Evolutionary conservation across 1,284 basidiomycete species (phyloP), one percentile per base, ranked within the genome.

Genomic region (Hemileia vastatrix): DNA sequence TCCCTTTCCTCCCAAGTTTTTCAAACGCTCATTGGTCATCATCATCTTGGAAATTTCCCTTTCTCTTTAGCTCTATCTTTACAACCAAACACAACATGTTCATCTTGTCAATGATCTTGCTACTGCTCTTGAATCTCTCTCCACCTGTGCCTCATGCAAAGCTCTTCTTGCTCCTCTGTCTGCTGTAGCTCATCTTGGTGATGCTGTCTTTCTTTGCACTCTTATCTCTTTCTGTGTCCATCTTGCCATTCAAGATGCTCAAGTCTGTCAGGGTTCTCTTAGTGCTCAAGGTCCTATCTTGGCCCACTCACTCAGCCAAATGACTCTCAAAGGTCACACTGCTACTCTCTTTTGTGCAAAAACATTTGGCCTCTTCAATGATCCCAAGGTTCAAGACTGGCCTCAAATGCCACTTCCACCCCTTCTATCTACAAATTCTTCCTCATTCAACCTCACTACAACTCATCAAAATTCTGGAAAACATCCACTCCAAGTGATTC

Each of bases 271-370:
- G 52, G 83, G 83, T 21, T 73, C 79, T 1, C 71, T 84, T 47
- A 72, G 67, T 1, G 72, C 78, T 36, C 80, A 82, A 70, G 83
- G 80, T 2, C 83, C 83, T 8, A 81, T 84, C 66, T 73, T 85
- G 33, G 82, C 83, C 0, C 80, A 84, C 65, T 79, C 79, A 60
- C 72, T 85, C 21, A 79, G 83, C 9, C 74, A 74, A 19, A 83
- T 84, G 68, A 77, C 77, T 19, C 67, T 78, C 9, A 71, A 76
- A 11, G 79, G 80, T 3, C 77, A 79, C 57, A 81, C 82, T 0
- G 79, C 81, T 0, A 79, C 78, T n/a, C 80, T 81, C 64, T 78
- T 84, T 59, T 84, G 83, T 72, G 79, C 81, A 56, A 79, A 81
- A 1, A 72, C 83, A 6, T 77, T 84, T 54, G 83, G 83, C 5